These are phyloP conservation scores for Angomonas deanei DNA, from an alignment of 208 protist genomes.

Conservation along the genomic window DNA sequence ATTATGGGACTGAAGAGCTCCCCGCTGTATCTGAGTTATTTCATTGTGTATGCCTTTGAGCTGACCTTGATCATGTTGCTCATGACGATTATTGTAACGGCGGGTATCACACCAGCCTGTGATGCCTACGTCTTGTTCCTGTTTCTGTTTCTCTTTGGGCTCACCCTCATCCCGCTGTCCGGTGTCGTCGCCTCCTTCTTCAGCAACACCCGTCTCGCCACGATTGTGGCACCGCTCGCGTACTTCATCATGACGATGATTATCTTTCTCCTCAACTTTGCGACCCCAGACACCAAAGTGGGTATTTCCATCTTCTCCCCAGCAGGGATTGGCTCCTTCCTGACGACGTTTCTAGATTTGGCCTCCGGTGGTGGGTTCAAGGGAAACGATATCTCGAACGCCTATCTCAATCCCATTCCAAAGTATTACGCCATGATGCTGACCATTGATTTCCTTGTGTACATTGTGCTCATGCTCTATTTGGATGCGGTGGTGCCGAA, in stretches of 20 bases:
- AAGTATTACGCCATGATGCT: constrained; percentile 27
- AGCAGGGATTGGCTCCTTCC: constrained; percentile 26
- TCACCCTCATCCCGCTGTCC: constrained; percentile 26
- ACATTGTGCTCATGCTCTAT: constrained; percentile 59
- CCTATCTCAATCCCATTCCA: constrained; percentile 15
- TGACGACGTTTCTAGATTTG: constrained; percentile 17
- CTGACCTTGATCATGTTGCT: constrained; percentile 13
- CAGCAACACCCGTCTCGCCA: constrained; percentile 37
- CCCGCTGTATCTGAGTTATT: constrained; percentile 39
- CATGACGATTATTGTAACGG: constrained; percentile 12
- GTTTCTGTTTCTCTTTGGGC: constrained; percentile 34
- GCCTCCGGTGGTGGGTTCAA: constrained; percentile 37
- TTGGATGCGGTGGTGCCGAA: constrained; percentile 48
- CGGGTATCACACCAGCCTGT: constrained; percentile 23
- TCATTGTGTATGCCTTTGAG: constrained; percentile 21
- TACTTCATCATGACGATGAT: constrained; percentile 36
- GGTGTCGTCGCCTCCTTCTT: constrained; percentile 41
- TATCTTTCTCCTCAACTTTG: constrained; percentile 26
- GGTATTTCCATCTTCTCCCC: constrained; percentile 50
- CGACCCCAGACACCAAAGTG: constrained; percentile 3
- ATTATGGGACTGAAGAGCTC: constrained; percentile 70
- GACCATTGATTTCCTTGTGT: constrained; percentile 39
- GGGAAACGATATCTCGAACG: constrained; percentile 16
- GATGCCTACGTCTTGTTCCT: constrained; percentile 58
- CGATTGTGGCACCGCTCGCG: constrained; percentile 37